These are phyloP conservation scores for Saccharomyces hybrid DNA, from an alignment of 1,139 yeast species.

Conservation along the genomic window DNA sequence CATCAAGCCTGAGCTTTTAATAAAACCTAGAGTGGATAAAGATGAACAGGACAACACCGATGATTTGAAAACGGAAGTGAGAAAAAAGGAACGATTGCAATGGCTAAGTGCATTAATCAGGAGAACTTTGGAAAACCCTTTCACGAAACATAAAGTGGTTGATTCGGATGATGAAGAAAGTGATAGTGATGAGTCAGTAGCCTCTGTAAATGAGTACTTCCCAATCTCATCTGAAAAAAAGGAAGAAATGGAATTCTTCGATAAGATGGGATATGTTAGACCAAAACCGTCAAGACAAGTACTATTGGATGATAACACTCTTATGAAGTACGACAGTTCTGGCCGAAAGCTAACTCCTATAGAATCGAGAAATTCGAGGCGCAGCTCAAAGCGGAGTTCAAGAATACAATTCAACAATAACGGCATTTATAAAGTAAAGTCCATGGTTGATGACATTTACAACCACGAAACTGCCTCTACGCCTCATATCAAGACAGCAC, in stretches of 20 bases:
- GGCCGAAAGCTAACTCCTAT: constrained; percentile 14
- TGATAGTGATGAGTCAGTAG: constrained; percentile 17
- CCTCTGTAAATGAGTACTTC: constrained; percentile 22
- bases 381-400: constrained; percentile 28
- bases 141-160: constrained; percentile 4
- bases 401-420: constrained; percentile 23
- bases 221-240: constrained; percentile 23
- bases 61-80: not conserved
- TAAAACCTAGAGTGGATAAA: constrained; percentile 10
- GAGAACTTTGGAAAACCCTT: constrained; percentile 24
- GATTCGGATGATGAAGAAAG: constrained; percentile 10
- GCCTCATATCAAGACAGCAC: not conserved
- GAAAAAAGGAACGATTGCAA: constrained; percentile 9
- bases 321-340: constrained; percentile 12
- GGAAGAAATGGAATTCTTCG: constrained; percentile 21
- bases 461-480: not conserved
- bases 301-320: constrained; percentile 8
- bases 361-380: constrained; percentile 20
- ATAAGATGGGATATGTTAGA: constrained; percentile 25
- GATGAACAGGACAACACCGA: not conserved
- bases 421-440: constrained; percentile 33
- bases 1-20: constrained; percentile 24
- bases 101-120: constrained; percentile 15
- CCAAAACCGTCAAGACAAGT: constrained; percentile 25
- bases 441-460: constrained; percentile 25